Evolutionary conservation across 192 early-diverging fungal genomes (phyloP), one percentile per base, ranked within the genome.

Genomic region (Spizellomyces punctatus): DNA sequence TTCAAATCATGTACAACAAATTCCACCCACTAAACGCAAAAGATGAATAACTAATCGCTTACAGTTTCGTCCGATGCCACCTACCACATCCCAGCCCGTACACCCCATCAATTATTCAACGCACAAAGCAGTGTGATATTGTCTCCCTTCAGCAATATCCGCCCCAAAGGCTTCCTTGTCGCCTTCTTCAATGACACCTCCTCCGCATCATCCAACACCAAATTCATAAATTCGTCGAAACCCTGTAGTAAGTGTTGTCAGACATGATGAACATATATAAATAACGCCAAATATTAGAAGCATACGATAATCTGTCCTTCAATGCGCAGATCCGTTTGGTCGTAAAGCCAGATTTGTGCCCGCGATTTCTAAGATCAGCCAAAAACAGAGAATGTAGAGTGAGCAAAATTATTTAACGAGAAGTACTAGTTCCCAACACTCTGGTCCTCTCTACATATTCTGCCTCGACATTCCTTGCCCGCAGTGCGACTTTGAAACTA

Each of bases 151-250:
- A 98, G 87, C 81, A 98, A 80, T 70, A 97, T 95, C 65, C 95
- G 90, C 22, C 93, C 96, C 57, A 98, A 77, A 27, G 82, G 64
- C 68, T 86, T 91, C 68, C 89, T 79, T 19, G 90, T 90, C 57
- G 83, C 86, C 66, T 92, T 93, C 84, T 96, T 96, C 55, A 81
- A 71, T 56, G 91, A 80, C 10, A 96, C 82, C 79, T 98, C 96
- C 63, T 86, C 89, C 41, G 94, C 93, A 21, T 94, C 85, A 74
- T 94, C 96, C 63, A 98, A 81, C 16, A 98, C 96, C 69, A 98
- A 76, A 73, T 93, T 95, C 95, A 98, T 96, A 78, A 98, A 98
- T 77, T 98, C 96, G 77, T 98, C 96, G 76, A 98, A 96, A 41
- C 96, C 96, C 95, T 95, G 82, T 21, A 50, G 36, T 56, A 63